phyloP scores from a whole-genome alignment of 768 basidiomycete genomes.

The Lentinula sp. region DNA sequence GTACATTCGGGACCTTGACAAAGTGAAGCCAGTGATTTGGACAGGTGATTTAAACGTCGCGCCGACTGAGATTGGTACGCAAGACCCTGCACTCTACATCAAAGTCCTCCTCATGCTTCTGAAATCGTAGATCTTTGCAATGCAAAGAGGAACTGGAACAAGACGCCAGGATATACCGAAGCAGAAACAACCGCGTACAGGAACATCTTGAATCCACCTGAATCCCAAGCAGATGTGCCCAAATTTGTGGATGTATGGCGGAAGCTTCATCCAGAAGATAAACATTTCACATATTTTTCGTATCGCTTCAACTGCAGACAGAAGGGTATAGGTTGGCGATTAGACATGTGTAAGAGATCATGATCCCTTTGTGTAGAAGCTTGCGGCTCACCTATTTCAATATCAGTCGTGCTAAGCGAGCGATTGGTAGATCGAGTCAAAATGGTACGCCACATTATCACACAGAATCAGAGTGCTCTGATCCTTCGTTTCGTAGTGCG shows the following conservation, averaged over 20 bases:
- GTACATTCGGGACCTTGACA: constrained; percentile 69
- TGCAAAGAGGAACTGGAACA: constrained; percentile 78
- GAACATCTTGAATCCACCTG: constrained; percentile 54
- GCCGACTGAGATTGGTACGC: constrained; percentile 62
- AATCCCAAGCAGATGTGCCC: constrained; percentile 24
- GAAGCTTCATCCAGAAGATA: constrained; percentile 53
- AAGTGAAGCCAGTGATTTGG: constrained; percentile 84
- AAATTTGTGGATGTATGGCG: constrained; percentile 82
- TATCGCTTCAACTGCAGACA: constrained; percentile 75
- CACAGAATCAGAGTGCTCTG: background rate
- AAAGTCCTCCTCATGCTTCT: background rate
- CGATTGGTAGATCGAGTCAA: constrained; percentile 58
- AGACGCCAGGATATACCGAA: constrained; percentile 80
- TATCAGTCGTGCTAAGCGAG: constrained; percentile 69
- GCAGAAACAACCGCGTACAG: constrained; percentile 74
- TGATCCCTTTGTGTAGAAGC: background rate
- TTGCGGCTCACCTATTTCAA: background rate
- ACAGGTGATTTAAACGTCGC: constrained; percentile 85
- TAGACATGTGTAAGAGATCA: constrained; percentile 69
- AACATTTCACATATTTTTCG: constrained; percentile 82
- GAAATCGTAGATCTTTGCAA: constrained; percentile 56
- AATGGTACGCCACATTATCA: constrained; percentile 30
- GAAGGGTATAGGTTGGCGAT: constrained; percentile 83
- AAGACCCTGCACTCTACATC: background rate
- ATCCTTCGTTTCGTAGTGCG: constrained; percentile 40